Evolutionary conservation across 2,329 filamentous ascomycete species (phyloP).

Genomic region (Fusarium decemcellulare): DNA sequence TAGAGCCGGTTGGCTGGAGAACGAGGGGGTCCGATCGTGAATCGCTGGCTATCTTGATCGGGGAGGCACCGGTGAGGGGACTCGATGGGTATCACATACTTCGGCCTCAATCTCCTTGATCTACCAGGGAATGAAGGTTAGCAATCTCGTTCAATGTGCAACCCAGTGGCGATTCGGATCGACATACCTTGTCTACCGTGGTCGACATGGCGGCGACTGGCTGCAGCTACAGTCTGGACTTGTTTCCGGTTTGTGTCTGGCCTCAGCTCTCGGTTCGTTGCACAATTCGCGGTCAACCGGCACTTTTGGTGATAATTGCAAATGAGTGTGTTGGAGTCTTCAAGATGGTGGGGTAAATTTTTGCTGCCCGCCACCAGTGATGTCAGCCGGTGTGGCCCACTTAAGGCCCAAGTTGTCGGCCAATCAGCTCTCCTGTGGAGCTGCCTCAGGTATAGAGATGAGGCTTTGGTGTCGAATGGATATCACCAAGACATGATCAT

Average conservation of each 20-base stretch:
- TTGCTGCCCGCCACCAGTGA: conserved; percentile 49
- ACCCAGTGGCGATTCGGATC: conserved; percentile 13
- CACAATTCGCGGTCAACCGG: conserved; percentile 30
- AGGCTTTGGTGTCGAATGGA: neutral
- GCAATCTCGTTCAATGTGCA: conserved; percentile 40
- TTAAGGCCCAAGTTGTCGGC: neutral
- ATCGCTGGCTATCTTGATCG: conserved; percentile 16
- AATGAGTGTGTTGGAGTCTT: conserved; percentile 42
- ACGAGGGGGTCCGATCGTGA: conserved; percentile 10
- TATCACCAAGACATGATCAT: neutral
- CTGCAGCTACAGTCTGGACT: conserved; percentile 27
- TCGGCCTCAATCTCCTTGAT: conserved; percentile 98
- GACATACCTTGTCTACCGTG: conserved; percentile 91
- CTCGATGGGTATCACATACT: conserved; percentile 66
- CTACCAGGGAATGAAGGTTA: conserved; percentile 62
- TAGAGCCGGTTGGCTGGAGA: conserved; percentile 29
- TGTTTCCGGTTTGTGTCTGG: conserved; percentile 26
- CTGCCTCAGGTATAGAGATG: neutral
- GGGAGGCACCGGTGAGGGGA: conserved; percentile 19
- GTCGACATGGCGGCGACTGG: conserved; percentile 82
- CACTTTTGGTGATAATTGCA: conserved; percentile 45
- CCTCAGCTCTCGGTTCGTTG: conserved; percentile 38
- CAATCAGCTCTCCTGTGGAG: conserved; percentile 23
- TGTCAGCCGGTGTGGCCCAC: conserved; percentile 46
- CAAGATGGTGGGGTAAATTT: conserved; percentile 59